Percentiles rank a stretch among this genome's conserved stretches.
Evolutionary conservation across 306 rosid genomes (phyloP).

Genomic region (Dryas octopetala): DNA sequence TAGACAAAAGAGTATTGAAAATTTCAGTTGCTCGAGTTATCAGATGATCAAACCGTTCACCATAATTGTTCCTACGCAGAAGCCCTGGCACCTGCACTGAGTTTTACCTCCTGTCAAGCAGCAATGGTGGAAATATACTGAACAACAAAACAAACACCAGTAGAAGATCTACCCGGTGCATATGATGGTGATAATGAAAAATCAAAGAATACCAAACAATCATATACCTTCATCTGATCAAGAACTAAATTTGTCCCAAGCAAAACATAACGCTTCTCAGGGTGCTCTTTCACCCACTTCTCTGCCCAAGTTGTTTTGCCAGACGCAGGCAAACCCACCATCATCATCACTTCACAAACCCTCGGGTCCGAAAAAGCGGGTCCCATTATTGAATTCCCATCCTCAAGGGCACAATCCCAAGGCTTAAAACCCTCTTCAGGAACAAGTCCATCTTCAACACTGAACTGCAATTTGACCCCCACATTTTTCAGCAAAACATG

Average conservation of each 20-base stretch:
- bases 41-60: constrained; percentile 52
- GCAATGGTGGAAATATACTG: neutral
- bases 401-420: constrained; percentile 49
- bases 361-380: constrained; percentile 34
- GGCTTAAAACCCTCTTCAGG: constrained; percentile 47
- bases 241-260: constrained; percentile 55
- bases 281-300: constrained; percentile 50
- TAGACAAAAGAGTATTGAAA: constrained; percentile 43
- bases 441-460: constrained; percentile 58
- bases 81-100: constrained; percentile 50
- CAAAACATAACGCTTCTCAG: constrained; percentile 53
- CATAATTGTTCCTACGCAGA: constrained; percentile 42
- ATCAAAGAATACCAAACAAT: neutral
- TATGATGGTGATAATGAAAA: neutral
- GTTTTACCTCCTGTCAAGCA: neutral
- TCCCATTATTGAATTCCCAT: constrained; percentile 40
- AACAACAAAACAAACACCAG: neutral
- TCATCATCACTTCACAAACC: constrained; percentile 58
- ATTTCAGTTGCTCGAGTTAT: constrained; percentile 48
- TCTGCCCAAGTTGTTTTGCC: constrained; percentile 74
- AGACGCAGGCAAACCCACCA: constrained; percentile 62
- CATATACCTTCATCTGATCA: constrained; percentile 62
- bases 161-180: neutral
- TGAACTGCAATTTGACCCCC: constrained; percentile 50
- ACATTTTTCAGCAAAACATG: constrained; percentile 61